phyloP scores from a whole-genome alignment of 768 basidiomycete genomes.

The Boletus sensibilis region DNA sequence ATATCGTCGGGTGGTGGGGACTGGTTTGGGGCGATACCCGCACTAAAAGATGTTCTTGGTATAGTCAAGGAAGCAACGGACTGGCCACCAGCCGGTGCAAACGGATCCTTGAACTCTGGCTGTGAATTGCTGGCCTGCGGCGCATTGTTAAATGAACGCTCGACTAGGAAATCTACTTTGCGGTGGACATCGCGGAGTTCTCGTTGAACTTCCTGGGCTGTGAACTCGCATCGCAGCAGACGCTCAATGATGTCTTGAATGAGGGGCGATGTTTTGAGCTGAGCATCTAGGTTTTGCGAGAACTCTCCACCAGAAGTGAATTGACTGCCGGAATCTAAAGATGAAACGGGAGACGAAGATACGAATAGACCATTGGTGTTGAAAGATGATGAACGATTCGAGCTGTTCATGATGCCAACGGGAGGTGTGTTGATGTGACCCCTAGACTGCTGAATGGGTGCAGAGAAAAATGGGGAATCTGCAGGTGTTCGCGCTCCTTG shows the following conservation, averaged over 20 bases:
- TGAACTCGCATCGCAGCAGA: slow-evolving; percentile 66
- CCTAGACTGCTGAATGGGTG: slow-evolving; percentile 38
- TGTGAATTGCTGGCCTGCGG: slow-evolving; percentile 33
- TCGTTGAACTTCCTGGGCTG: slow-evolving; percentile 68
- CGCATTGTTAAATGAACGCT: slow-evolving; percentile 49
- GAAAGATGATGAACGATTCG: slow-evolving; percentile 42
- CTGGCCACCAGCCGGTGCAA: slow-evolving; percentile 45
- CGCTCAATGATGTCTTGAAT: slow-evolving; percentile 77
- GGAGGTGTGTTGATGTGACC: slow-evolving; percentile 48
- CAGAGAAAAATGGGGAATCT: slow-evolving; percentile 40
- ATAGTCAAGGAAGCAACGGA: slow-evolving; percentile 38
- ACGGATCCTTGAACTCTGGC: slow-evolving; percentile 85
- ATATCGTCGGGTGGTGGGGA: slow-evolving; percentile 67
- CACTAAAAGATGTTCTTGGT: slow-evolving; percentile 61
- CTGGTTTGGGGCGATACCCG: slow-evolving; percentile 73
- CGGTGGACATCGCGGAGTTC: slow-evolving; percentile 72
- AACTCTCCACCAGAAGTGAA: slow-evolving; percentile 50
- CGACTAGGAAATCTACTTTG: slow-evolving; percentile 75
- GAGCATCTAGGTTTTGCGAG: slow-evolving; percentile 58
- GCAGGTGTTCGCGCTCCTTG: slow-evolving; percentile 28
- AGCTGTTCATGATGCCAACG: slow-evolving; percentile 34
- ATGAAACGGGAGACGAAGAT: slow-evolving; percentile 77
- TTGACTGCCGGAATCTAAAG: slow-evolving; percentile 71
- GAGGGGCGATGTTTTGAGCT: slow-evolving; percentile 72
- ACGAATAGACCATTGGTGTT: slow-evolving; percentile 46